These are phyloP conservation scores for Bertia moriformis DNA, from an alignment of 2,329 filamentous ascomycete species.

Conservation along the genomic window DNA sequence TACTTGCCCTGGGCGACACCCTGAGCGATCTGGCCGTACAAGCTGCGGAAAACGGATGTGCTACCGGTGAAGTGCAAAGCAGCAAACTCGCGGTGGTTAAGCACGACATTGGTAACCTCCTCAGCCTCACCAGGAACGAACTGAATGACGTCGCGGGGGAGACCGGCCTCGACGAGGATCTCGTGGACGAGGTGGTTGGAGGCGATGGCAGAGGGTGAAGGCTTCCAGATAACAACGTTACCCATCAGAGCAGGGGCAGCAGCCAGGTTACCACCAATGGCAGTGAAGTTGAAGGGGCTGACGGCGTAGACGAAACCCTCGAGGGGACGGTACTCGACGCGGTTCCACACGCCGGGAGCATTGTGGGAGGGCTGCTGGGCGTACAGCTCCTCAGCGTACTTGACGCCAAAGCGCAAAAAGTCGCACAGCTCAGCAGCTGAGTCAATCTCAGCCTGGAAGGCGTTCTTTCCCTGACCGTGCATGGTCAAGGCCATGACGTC, in stretches of 20 bases:
- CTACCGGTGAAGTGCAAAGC: slow-evolving; percentile 92
- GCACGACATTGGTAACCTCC: slow-evolving; percentile 64
- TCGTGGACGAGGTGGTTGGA: slow-evolving; percentile 83
- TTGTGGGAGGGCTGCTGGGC: slow-evolving; percentile 75
- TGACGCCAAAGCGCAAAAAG: slow-evolving; percentile 86
- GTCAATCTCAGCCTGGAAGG: slow-evolving; percentile 98
- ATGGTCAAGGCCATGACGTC: slow-evolving; percentile 94
- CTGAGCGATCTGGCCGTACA: slow-evolving; percentile 74
- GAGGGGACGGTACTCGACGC: slow-evolving; percentile 49
- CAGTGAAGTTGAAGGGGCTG: slow-evolving; percentile 93
- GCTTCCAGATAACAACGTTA: slow-evolving; percentile 95
- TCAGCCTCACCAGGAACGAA: slow-evolving; percentile 82
- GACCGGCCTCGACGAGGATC: slow-evolving; percentile 78
- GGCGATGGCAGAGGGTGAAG: slow-evolving; percentile 76
- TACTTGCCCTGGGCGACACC: slow-evolving; percentile 74
- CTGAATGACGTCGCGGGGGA: slow-evolving; percentile 81
- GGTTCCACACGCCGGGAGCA: slow-evolving; percentile 72
- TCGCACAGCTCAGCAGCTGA: slow-evolving; percentile 82
- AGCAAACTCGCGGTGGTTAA: slow-evolving; percentile 68
- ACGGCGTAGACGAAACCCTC: slow-evolving; percentile 94
- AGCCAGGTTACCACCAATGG: slow-evolving; percentile 77
- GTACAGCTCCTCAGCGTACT: slow-evolving; percentile 85
- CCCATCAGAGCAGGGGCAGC: slow-evolving; percentile 75
- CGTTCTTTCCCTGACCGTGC: slow-evolving; percentile 94
- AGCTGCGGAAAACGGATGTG: slow-evolving; percentile 75